Evolutionary conservation across 352 stramenopile species (phyloP).

Genomic region (Phytophthora palmivora): DNA sequence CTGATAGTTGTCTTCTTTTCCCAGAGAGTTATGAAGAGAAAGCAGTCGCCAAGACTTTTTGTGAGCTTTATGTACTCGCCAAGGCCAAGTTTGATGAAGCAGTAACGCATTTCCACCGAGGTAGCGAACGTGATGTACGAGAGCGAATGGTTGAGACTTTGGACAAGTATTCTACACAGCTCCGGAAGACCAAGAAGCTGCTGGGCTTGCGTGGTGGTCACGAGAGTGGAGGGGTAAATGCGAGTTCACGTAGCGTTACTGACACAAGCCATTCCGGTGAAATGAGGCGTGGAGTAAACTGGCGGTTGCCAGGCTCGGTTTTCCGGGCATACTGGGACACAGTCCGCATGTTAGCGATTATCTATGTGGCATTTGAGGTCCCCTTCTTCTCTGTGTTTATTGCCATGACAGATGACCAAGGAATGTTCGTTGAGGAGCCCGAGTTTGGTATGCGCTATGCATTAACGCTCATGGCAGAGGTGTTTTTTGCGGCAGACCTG

Average conservation of each 20-base stretch:
- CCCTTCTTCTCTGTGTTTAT: conserved; percentile 81
- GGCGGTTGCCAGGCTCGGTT: conserved; percentile 55
- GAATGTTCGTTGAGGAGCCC: conserved; percentile 49
- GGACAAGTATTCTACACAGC: conserved; percentile 70
- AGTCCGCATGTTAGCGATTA: conserved; percentile 47
- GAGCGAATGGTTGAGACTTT: conserved; percentile 55
- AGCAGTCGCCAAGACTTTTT: conserved; percentile 81
- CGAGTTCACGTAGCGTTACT: conserved; percentile 11
- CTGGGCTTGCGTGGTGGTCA: conserved; percentile 58
- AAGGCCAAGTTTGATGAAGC: conserved; percentile 72
- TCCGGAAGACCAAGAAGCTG: conserved; percentile 82
- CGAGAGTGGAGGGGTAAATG: conserved; percentile 25
- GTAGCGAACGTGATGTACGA: conserved; percentile 37
- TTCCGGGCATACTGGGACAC: conserved; percentile 72
- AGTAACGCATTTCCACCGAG: conserved; percentile 62
- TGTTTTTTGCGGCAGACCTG: conserved; percentile 65
- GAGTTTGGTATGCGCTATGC: conserved; percentile 45
- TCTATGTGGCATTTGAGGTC: conserved; percentile 72
- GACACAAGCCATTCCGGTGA: conserved; percentile 5
- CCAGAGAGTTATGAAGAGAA: conserved; percentile 77
- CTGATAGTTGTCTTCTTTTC: conserved; percentile 61
- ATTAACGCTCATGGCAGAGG: conserved; percentile 49
- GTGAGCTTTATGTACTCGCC: conserved; percentile 79
- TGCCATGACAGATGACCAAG: conserved; percentile 59
- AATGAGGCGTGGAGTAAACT: conserved; percentile 26